A percentile compares a stretch with the other conserved stretches of the same genome.
phyloP scores from a whole-genome alignment of 1,284 basidiomycete genomes.

The Mycocalia duriaeana region DNA sequence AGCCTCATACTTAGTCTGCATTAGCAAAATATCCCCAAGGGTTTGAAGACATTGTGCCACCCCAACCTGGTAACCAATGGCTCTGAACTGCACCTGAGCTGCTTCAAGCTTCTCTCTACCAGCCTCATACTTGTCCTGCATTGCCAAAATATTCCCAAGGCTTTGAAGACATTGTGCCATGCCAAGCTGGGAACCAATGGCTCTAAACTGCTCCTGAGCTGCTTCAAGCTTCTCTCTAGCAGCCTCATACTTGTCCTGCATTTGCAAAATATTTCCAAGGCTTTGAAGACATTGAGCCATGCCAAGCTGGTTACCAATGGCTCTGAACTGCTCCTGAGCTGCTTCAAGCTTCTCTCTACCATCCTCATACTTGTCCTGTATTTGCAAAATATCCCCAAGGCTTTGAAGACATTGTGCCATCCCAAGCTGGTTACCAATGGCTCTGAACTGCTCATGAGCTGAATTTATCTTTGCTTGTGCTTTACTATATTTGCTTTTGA shows the following conservation, averaged over 20 bases:
- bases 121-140: not conserved
- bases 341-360: not conserved
- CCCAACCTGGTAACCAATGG: not conserved
- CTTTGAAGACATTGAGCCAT: not conserved
- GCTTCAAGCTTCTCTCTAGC: not conserved
- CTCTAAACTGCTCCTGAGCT: not conserved
- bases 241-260: not conserved
- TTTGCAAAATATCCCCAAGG: not conserved
- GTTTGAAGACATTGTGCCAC: not conserved
- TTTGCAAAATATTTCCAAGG: not conserved
- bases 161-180: not conserved
- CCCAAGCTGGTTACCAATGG: not conserved
- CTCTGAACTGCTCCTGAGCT: not conserved
- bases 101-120: not conserved
- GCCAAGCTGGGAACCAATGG: not conserved
- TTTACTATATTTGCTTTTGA: not conserved
- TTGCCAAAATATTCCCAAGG: not conserved
- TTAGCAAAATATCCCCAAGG: not conserved
- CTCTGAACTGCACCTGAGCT: not conserved
- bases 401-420: not conserved
- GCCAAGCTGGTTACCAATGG: not conserved
- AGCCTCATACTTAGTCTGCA: not conserved
- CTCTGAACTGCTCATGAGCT: not conserved
- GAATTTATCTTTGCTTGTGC: not conserved
- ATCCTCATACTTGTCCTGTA: not conserved